Conservation (phyloP, 208 protist species). For the Trypanosoma rangeli region DNA sequence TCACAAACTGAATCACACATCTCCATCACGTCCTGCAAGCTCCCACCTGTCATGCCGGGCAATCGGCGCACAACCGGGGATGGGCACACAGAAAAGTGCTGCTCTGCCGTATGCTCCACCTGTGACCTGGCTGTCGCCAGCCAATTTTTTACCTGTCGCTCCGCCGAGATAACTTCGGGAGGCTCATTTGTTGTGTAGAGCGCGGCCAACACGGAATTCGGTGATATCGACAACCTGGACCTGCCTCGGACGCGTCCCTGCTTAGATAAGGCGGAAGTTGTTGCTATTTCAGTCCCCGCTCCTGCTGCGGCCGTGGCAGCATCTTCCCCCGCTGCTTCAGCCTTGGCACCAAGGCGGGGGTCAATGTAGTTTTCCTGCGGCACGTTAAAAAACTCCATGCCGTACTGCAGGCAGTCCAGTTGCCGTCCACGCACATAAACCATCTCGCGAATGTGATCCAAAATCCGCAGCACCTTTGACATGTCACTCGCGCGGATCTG, state of each 20-base stretch:
- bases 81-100: constrained; percentile 47
- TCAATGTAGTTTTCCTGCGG: constrained; percentile 67
- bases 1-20: constrained; percentile 39
- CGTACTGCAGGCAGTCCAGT: constrained; percentile 58
- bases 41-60: constrained; percentile 48
- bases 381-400: constrained; percentile 61
- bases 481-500: constrained; percentile 43
- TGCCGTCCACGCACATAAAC: constrained; percentile 67
- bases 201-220: constrained; percentile 4
- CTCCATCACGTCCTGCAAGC: constrained; percentile 35
- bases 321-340: constrained; percentile 5
- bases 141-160: constrained; percentile 47
- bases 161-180: constrained; percentile 39
- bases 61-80: constrained; percentile 46
- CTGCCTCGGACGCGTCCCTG: not conserved
- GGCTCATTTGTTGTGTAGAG: constrained; percentile 22
- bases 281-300: not conserved
- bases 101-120: constrained; percentile 28
- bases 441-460: constrained; percentile 63
- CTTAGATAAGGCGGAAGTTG: not conserved
- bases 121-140: constrained; percentile 33
- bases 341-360: constrained; percentile 21
- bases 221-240: constrained; percentile 3
- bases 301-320: not conserved
- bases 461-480: constrained; percentile 39